Percentiles rank a stretch among this genome's conserved stretches.
Evolutionary conservation across 148 eudicot species (phyloP).

Genomic region (Persicaria maculosa): DNA sequence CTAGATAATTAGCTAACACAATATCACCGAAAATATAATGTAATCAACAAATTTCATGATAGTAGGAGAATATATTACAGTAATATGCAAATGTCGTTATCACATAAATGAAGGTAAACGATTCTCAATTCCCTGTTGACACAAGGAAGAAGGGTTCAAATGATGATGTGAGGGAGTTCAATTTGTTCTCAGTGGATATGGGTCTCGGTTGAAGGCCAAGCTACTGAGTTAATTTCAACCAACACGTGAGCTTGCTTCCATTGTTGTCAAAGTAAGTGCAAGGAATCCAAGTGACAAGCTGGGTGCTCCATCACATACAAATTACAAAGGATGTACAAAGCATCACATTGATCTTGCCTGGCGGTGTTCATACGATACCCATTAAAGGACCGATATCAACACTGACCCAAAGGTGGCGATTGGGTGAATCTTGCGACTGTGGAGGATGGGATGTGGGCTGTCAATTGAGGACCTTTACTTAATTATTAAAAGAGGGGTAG

Average conservation of each 20-base stretch:
- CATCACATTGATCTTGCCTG: slow-evolving; percentile 71
- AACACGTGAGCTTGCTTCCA: slow-evolving; percentile 64
- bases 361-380: slow-evolving; percentile 66
- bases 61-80: too few species aligned
- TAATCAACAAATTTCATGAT: too few species aligned
- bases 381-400: slow-evolving; percentile 80
- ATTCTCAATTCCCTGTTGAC: slow-evolving; percentile 17
- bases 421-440: slow-evolving; percentile 82
- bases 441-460: slow-evolving; percentile 99
- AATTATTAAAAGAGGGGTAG: too few species aligned
- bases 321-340: not conserved
- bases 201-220: slow-evolving; percentile 29
- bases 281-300: not conserved
- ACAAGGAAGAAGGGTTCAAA: slow-evolving; percentile 14
- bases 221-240: slow-evolving; percentile 40
- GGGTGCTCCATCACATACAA: not conserved
- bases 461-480: slow-evolving; percentile 42
- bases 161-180: slow-evolving; percentile 44
- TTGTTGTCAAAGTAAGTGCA: slow-evolving; percentile 30
- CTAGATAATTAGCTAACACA: too few species aligned
- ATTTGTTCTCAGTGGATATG: slow-evolving; percentile 42
- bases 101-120: slow-evolving; percentile 78
- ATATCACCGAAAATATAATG: too few species aligned
- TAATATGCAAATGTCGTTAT: too few species aligned
- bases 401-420: slow-evolving; percentile 67